Base-by-base conservation (phyloP, 495 filamentous ascomycete genomes). In the Penicillium soppii region DNA sequence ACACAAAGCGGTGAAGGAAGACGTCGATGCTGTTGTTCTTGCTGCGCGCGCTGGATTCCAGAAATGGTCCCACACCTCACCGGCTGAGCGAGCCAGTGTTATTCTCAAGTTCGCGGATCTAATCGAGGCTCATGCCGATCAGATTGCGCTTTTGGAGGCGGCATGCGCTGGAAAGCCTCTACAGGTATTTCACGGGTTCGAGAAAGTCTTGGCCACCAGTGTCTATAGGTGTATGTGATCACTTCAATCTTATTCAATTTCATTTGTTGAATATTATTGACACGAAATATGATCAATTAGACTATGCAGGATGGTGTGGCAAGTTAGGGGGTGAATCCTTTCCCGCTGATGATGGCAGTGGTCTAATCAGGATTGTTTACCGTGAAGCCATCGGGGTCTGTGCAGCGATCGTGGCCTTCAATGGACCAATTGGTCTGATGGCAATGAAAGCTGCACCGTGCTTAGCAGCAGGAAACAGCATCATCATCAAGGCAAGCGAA, bases 401-500 rank as follows among this genome's bases (percentile, higher is more conserved):
- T 43, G 61, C 51, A 5, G 50, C 29, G 6, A 59, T 65, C 35
- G 36, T 50, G 7, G 36, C 61, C 1, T 62, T 50, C 41, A 58
- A 65, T 38, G 33, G 33, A 30, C 58, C 61, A 7, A 22, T 40
- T 15, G 22, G 42, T 7, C 23, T 30, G 16, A 43, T 45, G 22
- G 58, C 73, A 15, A 72, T 72, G 59, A 80, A 81, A 52, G 50
- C 76, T 22, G 77, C 73, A 6, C 74, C 78, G 1, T 70, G 73
- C 0, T 62, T 83, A 2, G 76, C 74, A 5, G 72, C 77, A 2
- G 81, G 81, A 1, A 81, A 82, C 50, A 74, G 68, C 19, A 70
- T 82, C n/a, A 62, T 83, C 22, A 56, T 82, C 30, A 82, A 83
- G 63, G 71, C 77, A 8, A 74, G 72, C 23, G 79, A 82, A 54